phyloP scores from a whole-genome alignment of 2,329 filamentous ascomycete genomes.

The Calonectria leucothoes region DNA sequence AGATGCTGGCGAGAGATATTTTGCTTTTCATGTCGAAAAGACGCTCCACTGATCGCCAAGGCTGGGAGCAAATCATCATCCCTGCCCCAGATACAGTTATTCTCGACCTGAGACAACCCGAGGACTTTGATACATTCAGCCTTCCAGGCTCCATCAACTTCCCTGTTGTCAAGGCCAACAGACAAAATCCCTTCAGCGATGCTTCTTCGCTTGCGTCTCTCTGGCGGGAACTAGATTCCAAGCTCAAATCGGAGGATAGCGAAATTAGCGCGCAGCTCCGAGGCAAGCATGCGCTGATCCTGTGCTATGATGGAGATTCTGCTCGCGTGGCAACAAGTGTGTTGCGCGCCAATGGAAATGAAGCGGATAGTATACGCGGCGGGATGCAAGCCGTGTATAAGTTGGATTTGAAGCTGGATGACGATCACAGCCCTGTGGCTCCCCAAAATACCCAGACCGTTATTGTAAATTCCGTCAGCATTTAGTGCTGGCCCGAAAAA shows the following conservation, averaged over 20 bases:
- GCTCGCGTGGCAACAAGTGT: neutral
- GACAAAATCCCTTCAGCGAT: neutral
- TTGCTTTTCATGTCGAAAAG: neutral
- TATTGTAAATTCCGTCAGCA: neutral
- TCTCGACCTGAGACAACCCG: neutral
- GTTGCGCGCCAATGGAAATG: neutral
- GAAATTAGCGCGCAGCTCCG: neutral
- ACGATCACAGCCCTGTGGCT: neutral
- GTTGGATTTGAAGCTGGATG: neutral
- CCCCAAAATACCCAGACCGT: neutral
- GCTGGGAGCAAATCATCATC: conserved; percentile 4
- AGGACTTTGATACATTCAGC: neutral
- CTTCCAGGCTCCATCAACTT: neutral
- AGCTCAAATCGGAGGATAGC: neutral
- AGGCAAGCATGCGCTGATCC: neutral
- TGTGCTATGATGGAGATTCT: neutral
- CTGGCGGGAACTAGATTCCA: neutral
- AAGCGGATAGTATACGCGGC: neutral
- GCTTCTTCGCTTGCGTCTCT: neutral
- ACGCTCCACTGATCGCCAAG: neutral
- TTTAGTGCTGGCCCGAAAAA: neutral
- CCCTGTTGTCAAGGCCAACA: neutral
- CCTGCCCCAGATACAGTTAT: neutral
- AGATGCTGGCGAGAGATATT: neutral
- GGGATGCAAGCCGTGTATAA: neutral